A percentile compares a stretch with the other conserved stretches of the same genome.
phyloP scores from a whole-genome alignment of 257 asterid species.

The Solanum phureja region DNA sequence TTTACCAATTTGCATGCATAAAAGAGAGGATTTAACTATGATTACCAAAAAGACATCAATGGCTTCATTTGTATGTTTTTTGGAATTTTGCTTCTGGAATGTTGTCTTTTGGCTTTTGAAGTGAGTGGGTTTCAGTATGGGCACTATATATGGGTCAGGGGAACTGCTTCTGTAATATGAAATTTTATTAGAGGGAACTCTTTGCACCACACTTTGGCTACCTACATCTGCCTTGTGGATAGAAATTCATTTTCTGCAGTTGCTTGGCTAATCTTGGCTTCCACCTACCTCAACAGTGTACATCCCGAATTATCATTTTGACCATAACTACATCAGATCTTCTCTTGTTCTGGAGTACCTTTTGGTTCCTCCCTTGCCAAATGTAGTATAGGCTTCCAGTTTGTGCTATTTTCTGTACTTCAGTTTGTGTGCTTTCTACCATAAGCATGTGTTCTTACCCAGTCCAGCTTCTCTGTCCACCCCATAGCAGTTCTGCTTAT shows the following conservation, averaged over 20 bases:
- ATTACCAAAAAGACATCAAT: neutral
- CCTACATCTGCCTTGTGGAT: neutral
- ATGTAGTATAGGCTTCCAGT: neutral
- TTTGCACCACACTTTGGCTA: neutral
- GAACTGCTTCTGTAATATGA: neutral
- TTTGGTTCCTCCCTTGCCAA: neutral
- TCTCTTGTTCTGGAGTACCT: neutral
- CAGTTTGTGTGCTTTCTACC: neutral
- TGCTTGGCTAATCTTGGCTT: neutral
- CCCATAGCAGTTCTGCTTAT: neutral
- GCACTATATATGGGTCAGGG: neutral
- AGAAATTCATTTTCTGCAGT: neutral
- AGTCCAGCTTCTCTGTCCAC: neutral
- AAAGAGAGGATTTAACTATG: neutral
- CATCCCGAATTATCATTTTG: neutral
- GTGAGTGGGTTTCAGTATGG: neutral
- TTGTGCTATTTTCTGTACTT: neutral
- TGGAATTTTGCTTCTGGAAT: neutral
- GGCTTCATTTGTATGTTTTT: neutral
- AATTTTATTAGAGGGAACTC: neutral
- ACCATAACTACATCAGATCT: neutral
- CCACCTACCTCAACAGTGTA: neutral
- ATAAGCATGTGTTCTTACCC: neutral
- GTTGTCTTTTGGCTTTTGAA: neutral
- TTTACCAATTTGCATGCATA: neutral